Percentiles rank a stretch among this genome's conserved stretches.
Conservation (phyloP, 2,329 filamentous ascomycete species). For the Didymosphaeria variabile region DNA sequence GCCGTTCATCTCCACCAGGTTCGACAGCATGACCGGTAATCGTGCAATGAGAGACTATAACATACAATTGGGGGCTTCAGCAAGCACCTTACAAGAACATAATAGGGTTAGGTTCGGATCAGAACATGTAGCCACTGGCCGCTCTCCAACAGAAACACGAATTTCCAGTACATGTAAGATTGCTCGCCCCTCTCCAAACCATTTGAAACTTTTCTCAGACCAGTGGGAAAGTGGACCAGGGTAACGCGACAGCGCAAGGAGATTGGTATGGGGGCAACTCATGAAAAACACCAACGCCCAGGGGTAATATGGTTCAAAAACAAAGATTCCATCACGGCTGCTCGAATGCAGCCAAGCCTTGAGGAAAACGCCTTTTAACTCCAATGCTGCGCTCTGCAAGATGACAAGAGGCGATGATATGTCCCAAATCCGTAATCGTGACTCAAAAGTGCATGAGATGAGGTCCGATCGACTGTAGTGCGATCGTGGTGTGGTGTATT, state of each 20-base stretch:
- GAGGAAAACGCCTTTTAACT: constrained; percentile 41
- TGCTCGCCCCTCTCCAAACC: background rate
- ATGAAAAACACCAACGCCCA: constrained; percentile 22
- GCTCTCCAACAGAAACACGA: constrained; percentile 3
- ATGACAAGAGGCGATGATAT: constrained; percentile 49
- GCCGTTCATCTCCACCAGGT: background rate
- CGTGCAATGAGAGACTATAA: constrained; percentile 33
- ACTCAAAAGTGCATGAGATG: constrained; percentile 41
- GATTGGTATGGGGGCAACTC: constrained; percentile 28
- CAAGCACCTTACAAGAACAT: constrained; percentile 14
- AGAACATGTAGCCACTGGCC: background rate
- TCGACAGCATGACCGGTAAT: background rate
- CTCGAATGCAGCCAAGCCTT: constrained; percentile 33
- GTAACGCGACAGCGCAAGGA: constrained; percentile 15
- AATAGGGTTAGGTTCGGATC: background rate
- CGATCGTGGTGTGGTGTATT: constrained; percentile 50
- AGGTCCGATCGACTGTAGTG: constrained; percentile 36
- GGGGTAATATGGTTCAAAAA: constrained; percentile 28
- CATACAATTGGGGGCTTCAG: constrained; percentile 22
- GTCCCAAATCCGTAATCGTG: constrained; percentile 46
- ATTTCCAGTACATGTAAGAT: constrained; percentile 1
- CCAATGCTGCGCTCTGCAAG: constrained; percentile 50
- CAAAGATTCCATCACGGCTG: constrained; percentile 21
- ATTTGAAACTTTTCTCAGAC: constrained; percentile 24
- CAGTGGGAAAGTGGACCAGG: constrained; percentile 19